Base-by-base conservation (phyloP, 2,329 filamentous ascomycete genomes). In the Apiospora malaysiana region DNA sequence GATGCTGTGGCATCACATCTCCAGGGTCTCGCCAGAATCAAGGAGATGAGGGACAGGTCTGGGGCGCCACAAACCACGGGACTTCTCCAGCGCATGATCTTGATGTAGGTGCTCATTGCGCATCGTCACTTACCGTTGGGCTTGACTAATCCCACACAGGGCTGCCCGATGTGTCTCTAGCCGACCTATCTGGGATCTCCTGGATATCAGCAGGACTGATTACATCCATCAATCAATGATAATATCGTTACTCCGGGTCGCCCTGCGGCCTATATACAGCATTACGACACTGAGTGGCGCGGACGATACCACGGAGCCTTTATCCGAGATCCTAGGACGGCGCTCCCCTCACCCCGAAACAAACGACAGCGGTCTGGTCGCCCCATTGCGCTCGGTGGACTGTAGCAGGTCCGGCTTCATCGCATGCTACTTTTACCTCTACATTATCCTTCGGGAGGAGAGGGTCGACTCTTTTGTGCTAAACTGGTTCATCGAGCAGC, bases 361-460 rank as follows among this genome's bases (percentile, higher is more conserved):
- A 27, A 72, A 68, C 59, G 75, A 75, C 37, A 71, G 71, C 68
- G 74, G 73, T 42, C 67, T 66, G 27, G 67, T 74, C 46, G 66
- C 71, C 46, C 72, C 74, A 23, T 69, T 76, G 43, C 71, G 72
- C 72, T 76, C 77, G n/a, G 77, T 80, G 40, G 78, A 79, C 71
- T 73, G 80, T 69, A 85, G 83, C 73, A 80, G 83, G 66, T 83
- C 82, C 47, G 83, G 82, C 69, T 85, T 84, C 76, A 83, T 85
- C 69, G 82, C 83, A 51, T 84, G 83, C 45, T 85, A 85, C 75
- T 83, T 85, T 76, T 85, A 85, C 75, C 80, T 85, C 56, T 82
- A 83, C 77, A 81, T 84, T 66, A 83, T 85, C 72, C 75, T 85
- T 71, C 82, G 83, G 49, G 79, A 83, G 69, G 80, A 78, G 47